A percentile compares a stretch with the other conserved stretches of the same genome.
phyloP scores from a whole-genome alignment of 1,139 yeast species.

The Saccharomycopsis crataegensis region DNA sequence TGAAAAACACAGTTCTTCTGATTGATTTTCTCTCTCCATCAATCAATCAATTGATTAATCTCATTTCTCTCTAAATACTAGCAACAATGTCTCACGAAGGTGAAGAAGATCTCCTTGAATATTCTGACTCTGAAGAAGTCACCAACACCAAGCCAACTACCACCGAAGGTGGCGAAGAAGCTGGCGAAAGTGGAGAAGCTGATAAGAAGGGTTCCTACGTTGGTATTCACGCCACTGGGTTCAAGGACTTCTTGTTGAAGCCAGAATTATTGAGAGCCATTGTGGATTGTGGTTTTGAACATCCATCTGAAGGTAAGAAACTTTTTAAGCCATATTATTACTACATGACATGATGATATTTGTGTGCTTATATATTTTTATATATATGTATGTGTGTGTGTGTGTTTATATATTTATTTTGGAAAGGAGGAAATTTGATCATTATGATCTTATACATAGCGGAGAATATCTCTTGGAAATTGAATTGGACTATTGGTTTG shows the following conservation, averaged over 20 bases:
- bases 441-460: too few species aligned
- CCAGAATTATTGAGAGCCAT: constrained; percentile 96
- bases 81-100: constrained; percentile 74
- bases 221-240: constrained; percentile 97
- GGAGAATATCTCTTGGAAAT: too few species aligned
- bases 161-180: constrained; percentile 27
- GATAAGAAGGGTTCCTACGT: constrained; percentile 97
- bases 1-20: too few species aligned
- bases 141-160: constrained; percentile 50
- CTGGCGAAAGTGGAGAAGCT: constrained; percentile 38
- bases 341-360: too few species aligned
- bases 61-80: not conserved
- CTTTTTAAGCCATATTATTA: not conserved
- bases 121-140: constrained; percentile 95
- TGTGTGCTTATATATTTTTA: not conserved
- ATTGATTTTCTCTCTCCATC: not conserved
- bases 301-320: constrained; percentile 76
- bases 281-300: constrained; percentile 99
- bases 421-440: not conserved
- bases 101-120: constrained; percentile 98
- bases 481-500: too few species aligned
- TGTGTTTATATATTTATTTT: not conserved
- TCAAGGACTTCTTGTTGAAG: constrained; percentile 93
- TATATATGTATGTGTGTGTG: not conserved
- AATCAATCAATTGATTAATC: not conserved